Conservation (phyloP, 2,329 filamentous ascomycete species). For the Gyromitra esculenta region DNA sequence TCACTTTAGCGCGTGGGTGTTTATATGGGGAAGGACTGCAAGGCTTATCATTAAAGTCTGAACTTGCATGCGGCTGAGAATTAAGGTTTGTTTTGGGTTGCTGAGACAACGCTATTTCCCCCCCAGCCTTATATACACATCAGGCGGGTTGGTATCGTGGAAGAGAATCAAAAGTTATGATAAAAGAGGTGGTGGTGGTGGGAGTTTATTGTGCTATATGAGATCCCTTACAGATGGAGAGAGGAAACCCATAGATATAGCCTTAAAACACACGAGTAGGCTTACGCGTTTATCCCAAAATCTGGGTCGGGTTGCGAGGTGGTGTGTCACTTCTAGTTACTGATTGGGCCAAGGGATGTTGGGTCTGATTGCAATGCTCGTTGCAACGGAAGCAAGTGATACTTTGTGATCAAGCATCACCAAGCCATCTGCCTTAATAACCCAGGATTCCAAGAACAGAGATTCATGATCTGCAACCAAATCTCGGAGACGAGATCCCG, state of each 20-base stretch:
- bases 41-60: not conserved
- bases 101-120: not conserved
- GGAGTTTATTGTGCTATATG: not conserved
- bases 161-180: not conserved
- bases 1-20: not conserved
- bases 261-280: too few species aligned
- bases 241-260: not conserved
- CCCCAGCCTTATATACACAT: not conserved
- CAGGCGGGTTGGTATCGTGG: not conserved
- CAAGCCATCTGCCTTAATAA: not conserved
- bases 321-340: not conserved
- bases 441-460: not conserved
- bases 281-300: too few species aligned
- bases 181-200: not conserved
- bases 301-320: too few species aligned
- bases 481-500: constrained; percentile 33
- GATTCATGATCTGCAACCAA: constrained; percentile 12
- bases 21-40: not conserved
- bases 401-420: constrained; percentile 3
- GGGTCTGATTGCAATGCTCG: not conserved
- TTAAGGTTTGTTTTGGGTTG: constrained; percentile 1
- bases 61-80: constrained; percentile 1
- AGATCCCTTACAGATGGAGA: not conserved
- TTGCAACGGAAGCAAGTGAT: constrained; percentile 5
- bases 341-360: not conserved